These are phyloP conservation scores for Coniochaeta sp. DNA, from an alignment of 2,329 filamentous ascomycete genomes.

Conservation along the genomic window DNA sequence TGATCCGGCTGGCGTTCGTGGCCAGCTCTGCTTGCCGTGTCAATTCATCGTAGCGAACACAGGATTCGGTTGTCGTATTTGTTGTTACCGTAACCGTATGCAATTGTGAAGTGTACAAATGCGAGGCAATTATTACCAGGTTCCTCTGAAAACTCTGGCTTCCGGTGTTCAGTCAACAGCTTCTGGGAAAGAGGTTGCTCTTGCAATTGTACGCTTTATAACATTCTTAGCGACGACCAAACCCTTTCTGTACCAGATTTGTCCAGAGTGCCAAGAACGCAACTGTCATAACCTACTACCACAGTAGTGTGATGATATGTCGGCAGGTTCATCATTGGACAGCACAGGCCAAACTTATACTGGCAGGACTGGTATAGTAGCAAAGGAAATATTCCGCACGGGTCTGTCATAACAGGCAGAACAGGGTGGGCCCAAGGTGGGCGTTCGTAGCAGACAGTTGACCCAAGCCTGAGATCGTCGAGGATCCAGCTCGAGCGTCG, in stretches of 20 bases:
- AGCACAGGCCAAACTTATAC: background rate
- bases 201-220: background rate
- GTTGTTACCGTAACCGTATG: too few species aligned
- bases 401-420: background rate
- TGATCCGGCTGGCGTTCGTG: slow-evolving; percentile 5
- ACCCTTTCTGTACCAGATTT: background rate
- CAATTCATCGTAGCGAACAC: background rate
- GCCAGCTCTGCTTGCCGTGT: background rate
- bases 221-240: background rate
- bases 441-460: background rate
- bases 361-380: too few species aligned
- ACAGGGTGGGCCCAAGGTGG: background rate
- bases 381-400: background rate
- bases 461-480: background rate
- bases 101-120: background rate
- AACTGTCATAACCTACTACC: too few species aligned
- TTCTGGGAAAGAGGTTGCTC: background rate
- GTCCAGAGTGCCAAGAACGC: background rate
- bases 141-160: too few species aligned
- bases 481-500: background rate
- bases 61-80: background rate
- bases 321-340: background rate
- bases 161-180: background rate
- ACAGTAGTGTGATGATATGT: too few species aligned
- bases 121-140: background rate